A percentile compares a stretch with the other conserved stretches of the same genome.
Evolutionary conservation across 352 stramenopile species (phyloP).

Genomic region (Phytophthora uliginosa): DNA sequence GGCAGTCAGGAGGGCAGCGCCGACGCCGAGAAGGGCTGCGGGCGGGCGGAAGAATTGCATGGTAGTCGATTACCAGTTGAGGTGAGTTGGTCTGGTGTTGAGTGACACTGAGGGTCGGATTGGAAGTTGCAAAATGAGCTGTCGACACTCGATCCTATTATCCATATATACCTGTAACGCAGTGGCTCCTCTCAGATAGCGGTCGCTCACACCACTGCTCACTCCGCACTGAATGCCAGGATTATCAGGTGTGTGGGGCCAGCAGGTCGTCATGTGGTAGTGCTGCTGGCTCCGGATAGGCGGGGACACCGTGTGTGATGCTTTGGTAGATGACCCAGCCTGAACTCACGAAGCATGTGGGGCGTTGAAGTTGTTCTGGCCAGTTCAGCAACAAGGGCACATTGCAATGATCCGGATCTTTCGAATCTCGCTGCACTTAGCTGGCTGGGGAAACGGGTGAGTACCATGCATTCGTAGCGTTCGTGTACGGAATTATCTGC

Average conservation of each 20-base stretch:
- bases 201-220: neutral
- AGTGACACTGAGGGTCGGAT: neutral
- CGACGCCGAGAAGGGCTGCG: neutral
- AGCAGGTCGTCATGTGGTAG: slow-evolving; percentile 20
- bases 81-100: neutral
- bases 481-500: no score
- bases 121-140: slow-evolving; percentile 30
- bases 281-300: slow-evolving; percentile 13
- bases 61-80: neutral
- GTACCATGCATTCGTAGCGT: no score
- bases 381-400: neutral
- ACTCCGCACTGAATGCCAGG: slow-evolving; percentile 3
- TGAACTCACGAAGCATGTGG: slow-evolving; percentile 14
- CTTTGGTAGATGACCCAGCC: slow-evolving; percentile 19
- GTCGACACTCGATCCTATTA: slow-evolving; percentile 21
- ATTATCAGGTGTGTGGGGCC: slow-evolving; percentile 14
- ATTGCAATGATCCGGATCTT: no score
- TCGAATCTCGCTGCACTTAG: no score
- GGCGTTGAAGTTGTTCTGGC: slow-evolving; percentile 12
- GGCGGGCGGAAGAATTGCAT: slow-evolving; percentile 22
- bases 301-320: no score
- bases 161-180: no score
- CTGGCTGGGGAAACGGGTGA: no score
- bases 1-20: slow-evolving; percentile 15
- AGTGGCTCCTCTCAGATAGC: neutral